A percentile compares a stretch with the other conserved stretches of the same genome.
Conservation (phyloP, 2,329 filamentous ascomycete species). For the Chalaropsis ovoidea region DNA sequence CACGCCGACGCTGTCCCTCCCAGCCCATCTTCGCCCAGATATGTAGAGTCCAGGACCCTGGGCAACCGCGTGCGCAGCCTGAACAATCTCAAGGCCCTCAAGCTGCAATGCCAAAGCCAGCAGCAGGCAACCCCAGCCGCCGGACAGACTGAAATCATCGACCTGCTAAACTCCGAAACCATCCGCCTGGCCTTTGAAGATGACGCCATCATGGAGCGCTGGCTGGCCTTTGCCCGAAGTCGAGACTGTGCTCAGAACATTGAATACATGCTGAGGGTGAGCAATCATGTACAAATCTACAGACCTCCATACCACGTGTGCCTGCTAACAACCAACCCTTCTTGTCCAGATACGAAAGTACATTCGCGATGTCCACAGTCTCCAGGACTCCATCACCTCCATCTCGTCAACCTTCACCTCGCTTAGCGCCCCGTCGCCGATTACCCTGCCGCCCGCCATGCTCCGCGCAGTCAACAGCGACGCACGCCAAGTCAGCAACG, state of each 20-base stretch:
- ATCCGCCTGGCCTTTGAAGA: slow-evolving; percentile 13
- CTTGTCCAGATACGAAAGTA: slow-evolving; percentile 36
- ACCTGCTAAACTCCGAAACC: slow-evolving; percentile 5
- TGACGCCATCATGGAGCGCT: slow-evolving; percentile 8
- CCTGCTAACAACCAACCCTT: neutral
- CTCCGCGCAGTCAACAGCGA: slow-evolving; percentile 38
- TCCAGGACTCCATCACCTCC: slow-evolving; percentile 34
- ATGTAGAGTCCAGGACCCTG: neutral
- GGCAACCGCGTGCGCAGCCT: slow-evolving; percentile 9
- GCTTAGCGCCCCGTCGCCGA: slow-evolving; percentile 36
- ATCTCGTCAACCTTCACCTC: slow-evolving; percentile 39
- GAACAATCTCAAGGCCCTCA: neutral
- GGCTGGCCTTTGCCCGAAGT: slow-evolving; percentile 40
- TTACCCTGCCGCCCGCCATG: slow-evolving; percentile 36
- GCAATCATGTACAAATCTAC: slow-evolving; percentile 25
- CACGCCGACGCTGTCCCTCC: slow-evolving; percentile 24
- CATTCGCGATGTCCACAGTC: slow-evolving; percentile 36
- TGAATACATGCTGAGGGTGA: slow-evolving; percentile 42
- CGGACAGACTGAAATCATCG: neutral
- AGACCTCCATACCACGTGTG: neutral
- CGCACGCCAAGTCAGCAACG: slow-evolving; percentile 38
- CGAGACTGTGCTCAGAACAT: slow-evolving; percentile 41
- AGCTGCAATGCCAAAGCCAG: slow-evolving; percentile 7
- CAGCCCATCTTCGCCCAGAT: neutral
- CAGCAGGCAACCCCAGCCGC: neutral